Conservation (phyloP, 73 alveolate species). For the Halteria grandinella region DNA sequence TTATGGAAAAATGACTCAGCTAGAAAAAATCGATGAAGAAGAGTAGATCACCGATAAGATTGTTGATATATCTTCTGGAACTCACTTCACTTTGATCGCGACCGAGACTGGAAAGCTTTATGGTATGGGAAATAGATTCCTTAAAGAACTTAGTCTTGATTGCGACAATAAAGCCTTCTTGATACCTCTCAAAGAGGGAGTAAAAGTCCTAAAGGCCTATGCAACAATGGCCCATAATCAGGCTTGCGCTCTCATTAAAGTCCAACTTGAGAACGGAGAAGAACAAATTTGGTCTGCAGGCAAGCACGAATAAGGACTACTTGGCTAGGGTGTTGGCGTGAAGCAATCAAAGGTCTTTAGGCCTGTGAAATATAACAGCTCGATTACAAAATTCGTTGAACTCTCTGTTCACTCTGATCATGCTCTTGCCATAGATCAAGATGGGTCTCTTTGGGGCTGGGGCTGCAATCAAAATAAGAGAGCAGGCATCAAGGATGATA, state of each 20-base stretch:
- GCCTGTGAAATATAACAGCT: constrained; percentile 8
- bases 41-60: constrained; percentile 31
- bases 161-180: constrained; percentile 42
- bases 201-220: constrained; percentile 23
- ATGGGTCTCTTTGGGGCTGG: constrained; percentile 66
- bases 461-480: constrained; percentile 56
- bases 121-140: constrained; percentile 57
- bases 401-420: constrained; percentile 47
- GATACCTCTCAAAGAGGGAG: constrained; percentile 34
- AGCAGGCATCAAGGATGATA: constrained; percentile 34
- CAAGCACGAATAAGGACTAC: constrained; percentile 39
- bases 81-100: constrained; percentile 38
- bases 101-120: constrained; percentile 59
- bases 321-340: constrained; percentile 60
- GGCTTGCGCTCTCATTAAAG: constrained; percentile 36
- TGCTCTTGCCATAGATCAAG: constrained; percentile 54
- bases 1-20: background rate
- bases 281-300: constrained; percentile 67
- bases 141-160: constrained; percentile 43
- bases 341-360: constrained; percentile 23
- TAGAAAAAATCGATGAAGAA: constrained; percentile 59
- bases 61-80: constrained; percentile 45
- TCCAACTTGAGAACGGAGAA: constrained; percentile 20
- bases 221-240: constrained; percentile 22
- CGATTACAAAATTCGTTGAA: constrained; percentile 21